phyloP scores from a whole-genome alignment of 1,139 yeast genomes.

The Yamadazyma kanchanaburiensis region DNA sequence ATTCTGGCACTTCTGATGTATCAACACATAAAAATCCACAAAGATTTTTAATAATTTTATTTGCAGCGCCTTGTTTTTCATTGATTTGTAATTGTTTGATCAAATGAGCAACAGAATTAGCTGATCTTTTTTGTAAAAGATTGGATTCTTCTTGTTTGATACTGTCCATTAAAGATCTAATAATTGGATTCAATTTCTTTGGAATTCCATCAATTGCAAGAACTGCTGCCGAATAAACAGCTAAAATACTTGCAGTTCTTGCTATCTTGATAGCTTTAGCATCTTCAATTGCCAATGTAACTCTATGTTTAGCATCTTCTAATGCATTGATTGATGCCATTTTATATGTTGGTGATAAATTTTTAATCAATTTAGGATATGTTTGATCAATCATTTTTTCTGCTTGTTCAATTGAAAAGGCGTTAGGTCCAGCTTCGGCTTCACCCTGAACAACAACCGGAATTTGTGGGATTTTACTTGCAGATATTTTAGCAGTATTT shows the following conservation, averaged over 20 bases:
- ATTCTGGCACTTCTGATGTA: slow-evolving; percentile 94
- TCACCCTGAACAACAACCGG: slow-evolving; percentile 95
- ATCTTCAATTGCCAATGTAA: slow-evolving; percentile 64
- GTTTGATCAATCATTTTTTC: slow-evolving; percentile 64
- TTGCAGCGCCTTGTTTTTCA: slow-evolving; percentile 72
- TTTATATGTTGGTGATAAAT: slow-evolving; percentile 69
- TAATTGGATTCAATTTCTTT: slow-evolving; percentile 81
- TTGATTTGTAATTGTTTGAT: slow-evolving; percentile 53
- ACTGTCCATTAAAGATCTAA: slow-evolving; percentile 90
- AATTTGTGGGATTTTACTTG: slow-evolving; percentile 74
- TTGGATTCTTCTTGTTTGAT: slow-evolving; percentile 71
- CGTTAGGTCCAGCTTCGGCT: slow-evolving; percentile 90
- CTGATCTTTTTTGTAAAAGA: slow-evolving; percentile 68
- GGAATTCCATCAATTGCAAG: slow-evolving; percentile 68
- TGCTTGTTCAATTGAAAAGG: slow-evolving; percentile 79
- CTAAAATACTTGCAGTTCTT: slow-evolving; percentile 62
- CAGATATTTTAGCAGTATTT: slow-evolving; percentile 70
- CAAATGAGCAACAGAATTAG: slow-evolving; percentile 63
- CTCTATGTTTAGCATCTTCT: slow-evolving; percentile 75
- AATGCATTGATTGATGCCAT: slow-evolving; percentile 70
- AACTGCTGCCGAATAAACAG: slow-evolving; percentile 75
- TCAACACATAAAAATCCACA: slow-evolving; percentile 95
- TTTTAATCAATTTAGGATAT: slow-evolving; percentile 60
- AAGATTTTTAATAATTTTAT: slow-evolving; percentile 82
- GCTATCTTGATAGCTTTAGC: slow-evolving; percentile 54